Base-by-base conservation (phyloP, 2,329 filamentous ascomycete genomes). In the Xylariaceae sp. region DNA sequence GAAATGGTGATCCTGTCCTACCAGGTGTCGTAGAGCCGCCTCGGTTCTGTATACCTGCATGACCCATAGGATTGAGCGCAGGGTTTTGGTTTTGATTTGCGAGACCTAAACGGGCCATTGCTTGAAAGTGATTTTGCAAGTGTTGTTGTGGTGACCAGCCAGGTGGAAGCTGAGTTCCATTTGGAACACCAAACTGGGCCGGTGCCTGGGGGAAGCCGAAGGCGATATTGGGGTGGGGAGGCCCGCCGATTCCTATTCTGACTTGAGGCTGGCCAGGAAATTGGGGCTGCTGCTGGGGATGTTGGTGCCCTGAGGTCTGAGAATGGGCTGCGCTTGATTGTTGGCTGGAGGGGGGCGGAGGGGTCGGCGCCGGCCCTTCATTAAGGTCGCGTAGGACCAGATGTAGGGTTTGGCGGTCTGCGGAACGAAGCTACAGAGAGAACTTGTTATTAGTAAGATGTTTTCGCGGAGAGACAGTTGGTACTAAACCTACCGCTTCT, bases 401-500 rank as follows among this genome's bases (percentile, higher is more conserved):
- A 64, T 72, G 70, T 16, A 72, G 53, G 21, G 62, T 62, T 33
- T 71, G 66, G 18, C 42, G 63, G 4, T 67, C 64, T 29, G 61
- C 3, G 33, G 64, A 64, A 37, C 62, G 65, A 56, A 70, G 59
- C 69, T 72, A 44, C 3, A 53, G 10, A 11, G 30, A 7, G 15
- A 30, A 33, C 8, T 6, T 6, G 37, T 49, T 37, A 55, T 61
- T 39, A 64, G 54, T 30, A 7, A 26, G 15, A 23, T 37, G 13
- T 50, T 26, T 15, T 30, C 13, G 7, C 3, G 23, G 6, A 11
- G 23, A n/a, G 10, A n/a, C n/a, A 40, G 33, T 29, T 18, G 11
- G 18, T 4, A 42, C 23, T 16, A 32, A 29, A 64, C 77, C 60
- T 73, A 84, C 81, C 47, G 74, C 70, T 55, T 83, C 78, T 50